Evolutionary conservation across 345 rosid species (phyloP), one percentile per base, ranked within the genome.

Genomic region (Brassica juncea): DNA sequence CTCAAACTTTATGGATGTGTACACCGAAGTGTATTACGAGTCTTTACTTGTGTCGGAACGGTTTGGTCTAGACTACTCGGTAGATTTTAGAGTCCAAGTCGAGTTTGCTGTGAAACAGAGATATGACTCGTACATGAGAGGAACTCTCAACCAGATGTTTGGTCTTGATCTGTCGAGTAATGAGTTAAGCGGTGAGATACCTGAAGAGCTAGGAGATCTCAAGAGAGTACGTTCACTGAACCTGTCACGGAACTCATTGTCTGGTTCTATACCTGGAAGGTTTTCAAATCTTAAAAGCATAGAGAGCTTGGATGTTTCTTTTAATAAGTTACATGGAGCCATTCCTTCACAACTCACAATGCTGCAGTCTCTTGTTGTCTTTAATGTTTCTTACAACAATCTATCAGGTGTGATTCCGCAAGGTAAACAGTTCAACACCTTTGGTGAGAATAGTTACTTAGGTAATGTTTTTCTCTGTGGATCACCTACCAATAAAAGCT

Each of bases 121-220:
- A 8, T 73, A 74, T 16, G 63, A 78, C 16, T 70, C 61, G 27
- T 82, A 78, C 80, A 27, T 47, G 28, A 70, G 82, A 52, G 60
- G 71, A 16, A 58, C 68, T 31, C 78, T 79, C 6, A 11, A 23
- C 37, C 67, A 73, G 14, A 73, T 79, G 75, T 58, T 55, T 75
- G 77, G 80, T 2, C 10, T 82, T 12, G 80, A 82, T 66, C 61
- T 82, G 32, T 82, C 71, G 2, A 57, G 76, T 77, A 82, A 78
- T 4, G 71, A 82, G 42, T 66, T 79, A 52, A 75, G 65, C 0
- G 77, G 84, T 9, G 35, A 59, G 0, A 78, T 78, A 15, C 82
- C 82, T 0, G 3, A 69, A 58, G 52, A 69, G 61, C 70, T 78
- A 0, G 82, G 84, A 47, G 11, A 66, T 55, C 77, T 78, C 0